Base-by-base conservation (phyloP, 2,329 filamentous ascomycete genomes). In the Aureobasidium mangrovei region DNA sequence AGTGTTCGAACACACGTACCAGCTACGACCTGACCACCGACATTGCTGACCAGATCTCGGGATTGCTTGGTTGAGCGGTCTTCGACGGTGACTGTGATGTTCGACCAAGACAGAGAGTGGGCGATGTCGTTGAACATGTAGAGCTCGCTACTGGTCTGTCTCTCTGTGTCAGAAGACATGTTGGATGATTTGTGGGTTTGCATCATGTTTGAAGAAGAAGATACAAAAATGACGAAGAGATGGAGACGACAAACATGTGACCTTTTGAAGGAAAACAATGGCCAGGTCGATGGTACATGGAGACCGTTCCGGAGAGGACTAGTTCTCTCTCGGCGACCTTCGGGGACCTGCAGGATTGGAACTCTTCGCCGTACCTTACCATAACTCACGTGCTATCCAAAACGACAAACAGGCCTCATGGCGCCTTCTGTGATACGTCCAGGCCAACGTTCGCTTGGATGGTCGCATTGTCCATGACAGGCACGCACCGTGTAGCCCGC, bases 1-100 rank as follows among this genome's bases (percentile, higher is more conserved):
- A 27, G n/a, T 9, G 6, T 27, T 26, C 26, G 2, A 4, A 7
- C 3, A 12, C 6, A 38, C 53, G 31, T 12, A 56, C 54, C 54
- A 39, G 54, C 54, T 27, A 45, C 31, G 35, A 84, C 77, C 46
- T 78, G 65, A 2, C 85, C 85, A 59, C 75, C 73, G 26, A 82
- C 76, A 59, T 77, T 70, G 27, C 77, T 72, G 4, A 89, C 72
- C 54, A 89, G 79, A 9, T 74, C 69, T 54, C 80, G 78, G 0
- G 78, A 72, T 55, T 78, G 60, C 60, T 83, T 82, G 0, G 81
- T 83, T 55, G 78, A 72, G 5, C 78, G 74, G 65, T 89, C 84
- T 58, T 85, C 83, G 54, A 90, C 84, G 0, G 76, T 82, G 27
- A 89, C 85, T 0, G 75, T 81, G 41, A 89, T 69, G 53, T 76